A percentile compares a stretch with the other conserved stretches of the same genome.
These are phyloP conservation scores for Pelagophyceae sp. DNA, from an alignment of 352 stramenopile species.

Conservation along the genomic window DNA sequence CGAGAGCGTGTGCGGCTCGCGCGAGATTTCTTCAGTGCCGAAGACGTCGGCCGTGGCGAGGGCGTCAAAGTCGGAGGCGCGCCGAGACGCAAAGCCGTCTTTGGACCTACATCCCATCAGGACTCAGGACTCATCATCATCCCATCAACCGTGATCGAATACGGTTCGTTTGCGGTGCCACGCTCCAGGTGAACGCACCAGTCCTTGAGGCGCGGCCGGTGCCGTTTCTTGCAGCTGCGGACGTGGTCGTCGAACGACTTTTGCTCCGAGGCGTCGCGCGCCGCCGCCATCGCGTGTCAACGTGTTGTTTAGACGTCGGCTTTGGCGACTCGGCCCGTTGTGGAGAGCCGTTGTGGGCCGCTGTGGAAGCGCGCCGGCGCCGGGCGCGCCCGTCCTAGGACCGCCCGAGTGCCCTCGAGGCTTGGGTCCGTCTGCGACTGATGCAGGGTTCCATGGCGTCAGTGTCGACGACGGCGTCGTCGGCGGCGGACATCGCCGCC, in stretches of 20 bases:
- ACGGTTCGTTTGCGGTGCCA: not conserved
- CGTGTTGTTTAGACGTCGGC: too few relatives aligned
- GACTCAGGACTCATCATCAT: too few relatives aligned
- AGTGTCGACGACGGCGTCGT: too few relatives aligned
- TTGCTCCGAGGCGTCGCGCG: too few relatives aligned
- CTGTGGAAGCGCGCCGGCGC: too few relatives aligned
- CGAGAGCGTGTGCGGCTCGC: not conserved
- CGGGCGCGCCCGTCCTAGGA: too few relatives aligned
- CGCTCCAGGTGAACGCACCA: conserved; percentile 21
- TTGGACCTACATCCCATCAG: not conserved
- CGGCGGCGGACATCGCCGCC: not conserved
- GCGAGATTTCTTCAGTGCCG: not conserved
- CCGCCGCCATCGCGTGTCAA: too few relatives aligned
- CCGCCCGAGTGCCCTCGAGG: not conserved
- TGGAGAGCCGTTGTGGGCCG: too few relatives aligned
- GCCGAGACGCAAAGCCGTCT: conserved; percentile 33
- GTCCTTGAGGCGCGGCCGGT: conserved; percentile 33
- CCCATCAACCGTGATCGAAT: not conserved
- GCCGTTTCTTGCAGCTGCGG: conserved; percentile 32
- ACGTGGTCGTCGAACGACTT: too few relatives aligned
- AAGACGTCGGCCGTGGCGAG: conserved; percentile 3
- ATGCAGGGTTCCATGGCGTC: too few relatives aligned
- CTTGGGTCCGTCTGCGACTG: not conserved
- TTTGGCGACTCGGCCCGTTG: too few relatives aligned
- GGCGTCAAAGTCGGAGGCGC: conserved; percentile 29